Percentiles rank a stretch among this genome's conserved stretches.
These are phyloP conservation scores for Myotisia sp. DNA, from an alignment of 2,329 filamentous ascomycete species.

Conservation along the genomic window DNA sequence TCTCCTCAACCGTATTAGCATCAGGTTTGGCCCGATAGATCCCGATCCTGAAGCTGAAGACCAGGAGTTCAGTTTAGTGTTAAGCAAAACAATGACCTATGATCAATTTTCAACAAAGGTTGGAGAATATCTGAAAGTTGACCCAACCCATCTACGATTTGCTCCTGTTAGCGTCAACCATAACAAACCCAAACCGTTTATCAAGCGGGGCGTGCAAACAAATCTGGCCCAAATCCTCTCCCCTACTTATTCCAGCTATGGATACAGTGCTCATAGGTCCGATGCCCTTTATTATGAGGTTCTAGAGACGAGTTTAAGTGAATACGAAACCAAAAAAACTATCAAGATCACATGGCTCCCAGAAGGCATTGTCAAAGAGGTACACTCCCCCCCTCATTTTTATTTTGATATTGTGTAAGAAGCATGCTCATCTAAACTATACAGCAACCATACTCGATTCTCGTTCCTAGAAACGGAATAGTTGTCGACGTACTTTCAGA, in stretches of 20 bases:
- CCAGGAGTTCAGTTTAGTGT: constrained; percentile 58
- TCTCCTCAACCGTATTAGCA: constrained; percentile 64
- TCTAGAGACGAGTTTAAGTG: constrained; percentile 82
- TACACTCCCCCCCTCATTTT: too few species aligned
- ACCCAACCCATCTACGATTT: constrained; percentile 79
- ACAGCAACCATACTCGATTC: constrained; percentile 62
- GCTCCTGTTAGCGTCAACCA: constrained; percentile 67
- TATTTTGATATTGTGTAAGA: constrained; percentile 13
- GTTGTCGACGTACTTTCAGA: constrained; percentile 63
- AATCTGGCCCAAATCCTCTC: constrained; percentile 68
- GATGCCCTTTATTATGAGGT: constrained; percentile 87
- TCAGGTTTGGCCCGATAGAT: constrained; percentile 59
- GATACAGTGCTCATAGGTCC: constrained; percentile 51
- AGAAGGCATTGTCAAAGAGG: constrained; percentile 84
- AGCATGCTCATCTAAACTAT: too few species aligned
- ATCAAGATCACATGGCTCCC: constrained; percentile 72
- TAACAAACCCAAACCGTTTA: constrained; percentile 60
- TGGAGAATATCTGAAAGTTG: constrained; percentile 58
- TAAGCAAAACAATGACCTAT: constrained; percentile 82
- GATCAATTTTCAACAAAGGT: constrained; percentile 76
- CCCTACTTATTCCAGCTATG: constrained; percentile 56
- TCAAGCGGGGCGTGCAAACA: constrained; percentile 58
- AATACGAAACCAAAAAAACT: constrained; percentile 82
- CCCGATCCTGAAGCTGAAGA: constrained; percentile 32
- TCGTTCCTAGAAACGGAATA: constrained; percentile 74